Evolutionary conservation across 257 asterid species (phyloP).

Genomic region (Solanum sejunctum): DNA sequence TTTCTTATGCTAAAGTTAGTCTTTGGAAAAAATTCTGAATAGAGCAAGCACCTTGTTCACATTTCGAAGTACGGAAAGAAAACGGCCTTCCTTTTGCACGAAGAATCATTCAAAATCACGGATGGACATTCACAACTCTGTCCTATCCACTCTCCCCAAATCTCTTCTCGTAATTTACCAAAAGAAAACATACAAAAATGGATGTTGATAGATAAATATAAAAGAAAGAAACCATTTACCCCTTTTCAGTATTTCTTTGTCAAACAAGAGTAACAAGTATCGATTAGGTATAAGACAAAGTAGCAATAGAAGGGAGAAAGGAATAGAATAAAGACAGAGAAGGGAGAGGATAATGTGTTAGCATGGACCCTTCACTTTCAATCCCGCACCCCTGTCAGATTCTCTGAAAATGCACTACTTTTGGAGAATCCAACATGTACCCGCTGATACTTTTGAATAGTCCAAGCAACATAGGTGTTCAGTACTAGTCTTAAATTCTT

Average conservation of each 20-base stretch:
- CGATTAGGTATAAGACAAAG: background rate
- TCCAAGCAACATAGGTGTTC: too few species aligned
- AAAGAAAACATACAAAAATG: background rate
- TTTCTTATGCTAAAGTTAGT: background rate
- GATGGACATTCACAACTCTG: background rate
- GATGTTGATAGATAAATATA: background rate
- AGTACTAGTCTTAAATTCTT: background rate
- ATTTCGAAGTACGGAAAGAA: background rate
- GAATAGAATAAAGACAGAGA: background rate
- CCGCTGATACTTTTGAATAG: too few species aligned
- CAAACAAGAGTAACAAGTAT: background rate
- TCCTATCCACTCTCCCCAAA: background rate
- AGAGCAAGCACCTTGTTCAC: background rate
- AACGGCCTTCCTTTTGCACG: background rate
- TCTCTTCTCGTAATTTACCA: background rate
- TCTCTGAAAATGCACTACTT: too few species aligned
- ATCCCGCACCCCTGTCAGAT: too few species aligned
- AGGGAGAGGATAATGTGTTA: background rate
- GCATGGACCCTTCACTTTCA: too few species aligned
- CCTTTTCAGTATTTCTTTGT: background rate
- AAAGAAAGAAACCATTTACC: background rate
- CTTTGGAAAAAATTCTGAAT: background rate
- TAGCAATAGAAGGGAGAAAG: background rate
- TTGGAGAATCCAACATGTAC: too few species aligned
- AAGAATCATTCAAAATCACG: background rate